Evolutionary conservation across 345 rosid species (phyloP), one percentile per base, ranked within the genome.

Genomic region (Sonneratia caseolaris): DNA sequence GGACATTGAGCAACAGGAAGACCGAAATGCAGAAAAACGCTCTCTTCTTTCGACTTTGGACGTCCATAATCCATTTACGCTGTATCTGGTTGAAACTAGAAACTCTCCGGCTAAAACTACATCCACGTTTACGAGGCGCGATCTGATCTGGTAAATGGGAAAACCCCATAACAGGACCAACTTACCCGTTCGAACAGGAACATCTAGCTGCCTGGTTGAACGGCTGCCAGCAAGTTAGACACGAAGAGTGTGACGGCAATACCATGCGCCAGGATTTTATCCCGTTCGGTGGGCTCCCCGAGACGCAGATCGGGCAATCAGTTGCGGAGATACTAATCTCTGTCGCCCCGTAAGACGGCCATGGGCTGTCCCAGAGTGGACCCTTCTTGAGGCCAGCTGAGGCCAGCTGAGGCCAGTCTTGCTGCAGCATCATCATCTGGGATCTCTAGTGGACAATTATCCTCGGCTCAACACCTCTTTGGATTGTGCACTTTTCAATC

Each of bases 221-320:
- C 73, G 91, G 84, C 37, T 81, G 88, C 66, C 94, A 82, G 49
- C 94, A 89, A 73, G 84, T 87, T 15, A 91, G 94, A 47, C 94
- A 89, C 42, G 94, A 87, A 4, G 91, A 83, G 77, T 79, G 85
- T 9, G 91, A 84, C 71, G 80, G 67, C 85, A 89, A 27, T 27
- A 70, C 91, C 91, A 89, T 27, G 83, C 82, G 48, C 87, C 74
- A 88, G 79, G 64, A 89, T 82, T 72, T 83, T 89, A 66, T 89
- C 91, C 42, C 91, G 88, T 8, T 85, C 90, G 75, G 70, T 61
- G 71, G 87, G 87, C 45, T 89, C 95, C 45, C 84, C 95, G 8
- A 89, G 86, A 27, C 32, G 77, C 91, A 89, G 68, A 89, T 89
- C 66, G 88, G 80, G 76, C 95, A 87, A 68, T 89, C 95, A 2